Evolutionary conservation across 1,139 yeast species (phyloP).

Genomic region (Yamadazyma sp.): DNA sequence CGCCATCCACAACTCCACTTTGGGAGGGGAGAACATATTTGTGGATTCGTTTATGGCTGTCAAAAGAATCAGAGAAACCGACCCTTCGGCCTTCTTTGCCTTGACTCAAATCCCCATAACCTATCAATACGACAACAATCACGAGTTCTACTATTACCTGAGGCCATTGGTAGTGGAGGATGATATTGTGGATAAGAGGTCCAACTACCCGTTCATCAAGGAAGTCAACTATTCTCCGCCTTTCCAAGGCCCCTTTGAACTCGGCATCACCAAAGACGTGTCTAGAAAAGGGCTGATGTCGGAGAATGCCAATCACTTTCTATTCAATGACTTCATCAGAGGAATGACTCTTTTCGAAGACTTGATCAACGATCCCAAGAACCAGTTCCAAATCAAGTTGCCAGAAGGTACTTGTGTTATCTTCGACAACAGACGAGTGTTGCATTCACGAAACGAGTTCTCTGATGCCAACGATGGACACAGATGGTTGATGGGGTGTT

Average conservation of each 20-base stretch:
- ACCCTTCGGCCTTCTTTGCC: constrained; percentile 66
- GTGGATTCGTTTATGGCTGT: constrained; percentile 78
- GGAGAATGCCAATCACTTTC: constrained; percentile 24
- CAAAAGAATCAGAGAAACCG: constrained; percentile 48
- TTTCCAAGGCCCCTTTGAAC: constrained; percentile 78
- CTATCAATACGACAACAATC: constrained; percentile 66
- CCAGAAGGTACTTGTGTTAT: constrained; percentile 66
- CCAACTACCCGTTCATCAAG: constrained; percentile 43
- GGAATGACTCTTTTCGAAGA: constrained; percentile 64
- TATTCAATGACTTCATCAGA: constrained; percentile 54
- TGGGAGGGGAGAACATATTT: constrained; percentile 72
- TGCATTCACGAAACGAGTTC: constrained; percentile 70
- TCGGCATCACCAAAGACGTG: constrained; percentile 40
- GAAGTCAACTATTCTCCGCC: constrained; percentile 81
- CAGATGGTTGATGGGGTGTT: constrained; percentile 80
- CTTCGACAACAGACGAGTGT: constrained; percentile 70
- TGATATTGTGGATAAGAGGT: constrained; percentile 28
- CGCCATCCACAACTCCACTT: constrained; percentile 58
- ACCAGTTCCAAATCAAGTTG: constrained; percentile 58
- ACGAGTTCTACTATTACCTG: constrained; percentile 61
- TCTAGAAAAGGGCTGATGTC: constrained; percentile 8
- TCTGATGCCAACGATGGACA: constrained; percentile 51
- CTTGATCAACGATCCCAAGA: constrained; percentile 52
- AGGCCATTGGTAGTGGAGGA: constrained; percentile 70
- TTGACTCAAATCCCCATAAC: constrained; percentile 65